These are phyloP conservation scores for Harringtonia aguacate DNA, from an alignment of 2,329 filamentous ascomycete species.

Conservation along the genomic window DNA sequence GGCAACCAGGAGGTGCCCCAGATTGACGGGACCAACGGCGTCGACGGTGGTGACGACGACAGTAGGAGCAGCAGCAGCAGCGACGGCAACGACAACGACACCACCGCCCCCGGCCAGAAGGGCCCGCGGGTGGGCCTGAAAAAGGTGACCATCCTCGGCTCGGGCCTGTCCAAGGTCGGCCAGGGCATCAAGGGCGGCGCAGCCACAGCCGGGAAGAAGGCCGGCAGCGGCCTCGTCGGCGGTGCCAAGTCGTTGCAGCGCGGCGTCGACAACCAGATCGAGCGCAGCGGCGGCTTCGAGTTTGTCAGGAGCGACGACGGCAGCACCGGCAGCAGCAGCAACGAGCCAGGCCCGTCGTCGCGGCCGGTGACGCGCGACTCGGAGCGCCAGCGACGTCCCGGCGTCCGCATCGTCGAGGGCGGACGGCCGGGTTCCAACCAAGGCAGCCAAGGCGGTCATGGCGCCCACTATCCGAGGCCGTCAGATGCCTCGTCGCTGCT, in stretches of 20 bases:
- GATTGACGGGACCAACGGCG: conserved; percentile 20
- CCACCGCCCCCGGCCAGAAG: no score
- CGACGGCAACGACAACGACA: not conserved
- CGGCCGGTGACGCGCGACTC: not conserved
- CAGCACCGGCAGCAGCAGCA: not conserved
- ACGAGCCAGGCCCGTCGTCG: not conserved
- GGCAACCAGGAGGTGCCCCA: conserved; percentile 45
- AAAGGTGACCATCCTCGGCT: conserved; percentile 20
- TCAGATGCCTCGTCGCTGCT: conserved; percentile 17
- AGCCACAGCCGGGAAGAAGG: conserved; percentile 28
- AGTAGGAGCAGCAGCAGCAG: conserved; percentile 8
- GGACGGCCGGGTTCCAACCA: not conserved
- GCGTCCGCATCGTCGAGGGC: not conserved
- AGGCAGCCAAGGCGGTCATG: conserved; percentile 11
- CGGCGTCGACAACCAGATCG: conserved; percentile 40
- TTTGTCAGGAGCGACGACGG: conserved; percentile 15
- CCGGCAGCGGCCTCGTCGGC: conserved; percentile 32
- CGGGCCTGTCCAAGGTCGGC: conserved; percentile 34
- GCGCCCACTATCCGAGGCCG: conserved; percentile 21
- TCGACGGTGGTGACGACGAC: conserved; percentile 12
- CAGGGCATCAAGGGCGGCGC: conserved; percentile 36
- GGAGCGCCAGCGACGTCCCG: not conserved
- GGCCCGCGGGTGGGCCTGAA: conserved; percentile 16
- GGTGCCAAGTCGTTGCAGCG: conserved; percentile 35
- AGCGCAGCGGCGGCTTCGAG: conserved; percentile 44